Conservation (phyloP, 176 grass and related monocot genomes). For the Aegilops bicornis region DNA sequence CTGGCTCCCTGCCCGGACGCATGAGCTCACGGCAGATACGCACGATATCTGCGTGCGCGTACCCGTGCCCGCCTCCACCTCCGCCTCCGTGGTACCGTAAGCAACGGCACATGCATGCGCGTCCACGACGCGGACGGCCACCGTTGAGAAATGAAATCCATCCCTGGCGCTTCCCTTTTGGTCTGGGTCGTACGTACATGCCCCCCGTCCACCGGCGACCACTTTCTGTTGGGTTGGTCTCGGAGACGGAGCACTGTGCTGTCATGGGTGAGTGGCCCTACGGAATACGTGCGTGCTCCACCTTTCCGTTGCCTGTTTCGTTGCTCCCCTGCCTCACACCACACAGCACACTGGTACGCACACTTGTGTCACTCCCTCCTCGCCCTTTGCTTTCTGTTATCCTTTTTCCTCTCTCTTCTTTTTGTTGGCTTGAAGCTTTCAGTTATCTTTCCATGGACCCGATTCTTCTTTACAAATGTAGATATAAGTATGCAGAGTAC, state of each 20-base stretch:
- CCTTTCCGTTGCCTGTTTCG: not conserved
- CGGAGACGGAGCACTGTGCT: not conserved
- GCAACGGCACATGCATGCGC: not conserved
- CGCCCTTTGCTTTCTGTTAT: not conserved
- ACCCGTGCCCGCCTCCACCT: not conserved
- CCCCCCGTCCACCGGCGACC: constrained; percentile 14
- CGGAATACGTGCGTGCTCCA: not conserved
- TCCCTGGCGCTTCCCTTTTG: not conserved
- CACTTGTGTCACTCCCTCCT: not conserved
- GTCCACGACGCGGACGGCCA: no score
- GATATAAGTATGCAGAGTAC: not conserved
- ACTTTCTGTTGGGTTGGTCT: constrained; percentile 2
- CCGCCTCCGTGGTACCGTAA: not conserved
- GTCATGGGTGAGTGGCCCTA: not conserved
- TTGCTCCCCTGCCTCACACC: not conserved
- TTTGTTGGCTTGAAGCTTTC: no score
- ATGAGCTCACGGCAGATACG: constrained; percentile 14
- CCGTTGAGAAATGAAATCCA: constrained; percentile 16
- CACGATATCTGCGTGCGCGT: not conserved
- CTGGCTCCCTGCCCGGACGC: constrained; percentile 6
- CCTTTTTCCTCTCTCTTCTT: not conserved
- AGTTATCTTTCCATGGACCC: no score
- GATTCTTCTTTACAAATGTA: not conserved
- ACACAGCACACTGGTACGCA: not conserved
- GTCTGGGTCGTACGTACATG: not conserved